phyloP scores from a whole-genome alignment of 129 eudicot genomes.

The Helichrysum umbraculigerum region DNA sequence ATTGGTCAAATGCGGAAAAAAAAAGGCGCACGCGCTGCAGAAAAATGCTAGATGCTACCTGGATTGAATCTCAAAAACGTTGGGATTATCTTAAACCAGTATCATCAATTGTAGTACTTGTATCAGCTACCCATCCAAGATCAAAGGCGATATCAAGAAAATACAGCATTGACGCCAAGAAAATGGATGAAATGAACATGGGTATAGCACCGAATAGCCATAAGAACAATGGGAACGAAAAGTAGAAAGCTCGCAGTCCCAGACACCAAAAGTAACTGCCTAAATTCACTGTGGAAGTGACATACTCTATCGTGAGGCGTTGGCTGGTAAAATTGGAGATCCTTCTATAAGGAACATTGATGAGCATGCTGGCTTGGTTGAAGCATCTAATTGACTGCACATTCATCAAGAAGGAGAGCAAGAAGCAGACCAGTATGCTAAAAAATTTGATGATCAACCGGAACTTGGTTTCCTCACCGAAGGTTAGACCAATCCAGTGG shows the following conservation, averaged over 20 bases:
- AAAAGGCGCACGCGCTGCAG: background rate
- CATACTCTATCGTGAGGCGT: slow-evolving; percentile 53
- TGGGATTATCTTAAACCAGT: background rate
- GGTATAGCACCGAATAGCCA: slow-evolving; percentile 88
- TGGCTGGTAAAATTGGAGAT: slow-evolving; percentile 28
- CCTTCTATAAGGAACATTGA: slow-evolving; percentile 67
- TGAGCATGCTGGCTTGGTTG: slow-evolving; percentile 82
- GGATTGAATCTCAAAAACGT: slow-evolving; percentile 16
- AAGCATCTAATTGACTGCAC: slow-evolving; percentile 81
- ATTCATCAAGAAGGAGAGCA: slow-evolving; percentile 67
- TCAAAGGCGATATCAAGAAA: slow-evolving; percentile 57
- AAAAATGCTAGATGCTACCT: slow-evolving; percentile 20
- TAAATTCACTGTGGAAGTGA: slow-evolving; percentile 51
- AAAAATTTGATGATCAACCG: slow-evolving; percentile 63
- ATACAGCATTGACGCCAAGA: slow-evolving; percentile 57
- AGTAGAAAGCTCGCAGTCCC: slow-evolving; percentile 72
- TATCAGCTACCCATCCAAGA: slow-evolving; percentile 35
- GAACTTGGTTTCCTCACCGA: slow-evolving; percentile 45
- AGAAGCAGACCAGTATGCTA: slow-evolving; percentile 72
- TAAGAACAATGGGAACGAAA: slow-evolving; percentile 71
- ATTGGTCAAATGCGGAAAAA: background rate
- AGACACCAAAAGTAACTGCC: slow-evolving; percentile 88
- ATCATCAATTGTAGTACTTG: slow-evolving; percentile 16
- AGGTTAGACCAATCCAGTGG: slow-evolving; percentile 30
- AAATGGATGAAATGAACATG: slow-evolving; percentile 58